Conservation (phyloP, 352 stramenopile species). For the Phytophthora aleatoria region DNA sequence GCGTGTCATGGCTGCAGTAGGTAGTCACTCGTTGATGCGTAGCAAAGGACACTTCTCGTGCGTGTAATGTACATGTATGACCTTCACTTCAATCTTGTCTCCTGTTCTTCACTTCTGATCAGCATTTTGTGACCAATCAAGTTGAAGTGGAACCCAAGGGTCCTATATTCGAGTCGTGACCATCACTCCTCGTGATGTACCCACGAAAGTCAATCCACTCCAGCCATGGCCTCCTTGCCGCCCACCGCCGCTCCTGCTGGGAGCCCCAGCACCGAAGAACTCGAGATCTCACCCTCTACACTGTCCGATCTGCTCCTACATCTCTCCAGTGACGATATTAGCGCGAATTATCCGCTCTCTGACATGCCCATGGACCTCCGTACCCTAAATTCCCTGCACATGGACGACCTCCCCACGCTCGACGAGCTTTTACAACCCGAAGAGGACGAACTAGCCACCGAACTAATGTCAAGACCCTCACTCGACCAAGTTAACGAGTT, state of each 20-base stretch:
- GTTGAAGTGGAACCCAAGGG: not conserved
- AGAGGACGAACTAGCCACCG: slow-evolving; percentile 2
- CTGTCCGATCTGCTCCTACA: not conserved
- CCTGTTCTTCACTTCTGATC: no score
- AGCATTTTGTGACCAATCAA: no score
- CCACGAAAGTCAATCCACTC: slow-evolving; percentile 2
- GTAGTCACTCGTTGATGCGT: slow-evolving; percentile 1
- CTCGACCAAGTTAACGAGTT: not conserved
- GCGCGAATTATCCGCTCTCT: not conserved
- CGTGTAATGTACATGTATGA: slow-evolving; percentile 24
- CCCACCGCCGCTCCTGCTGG: not conserved
- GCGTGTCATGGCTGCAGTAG: not conserved
- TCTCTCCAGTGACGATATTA: not conserved
- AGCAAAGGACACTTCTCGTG: not conserved
- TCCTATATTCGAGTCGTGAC: slow-evolving; percentile 10
- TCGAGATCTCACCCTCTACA: not conserved
- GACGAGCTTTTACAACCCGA: slow-evolving; percentile 29
- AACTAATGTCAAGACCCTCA: not conserved
- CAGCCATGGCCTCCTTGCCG: not conserved
- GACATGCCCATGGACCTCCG: not conserved
- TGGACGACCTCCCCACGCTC: slow-evolving; percentile 15
- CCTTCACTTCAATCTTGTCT: not conserved
- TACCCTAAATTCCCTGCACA: not conserved
- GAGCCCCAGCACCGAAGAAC: not conserved
- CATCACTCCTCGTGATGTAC: slow-evolving; percentile 1